These are phyloP conservation scores for Penicillium macrosclerotiorum DNA, from an alignment of 495 filamentous ascomycete species.

Conservation along the genomic window DNA sequence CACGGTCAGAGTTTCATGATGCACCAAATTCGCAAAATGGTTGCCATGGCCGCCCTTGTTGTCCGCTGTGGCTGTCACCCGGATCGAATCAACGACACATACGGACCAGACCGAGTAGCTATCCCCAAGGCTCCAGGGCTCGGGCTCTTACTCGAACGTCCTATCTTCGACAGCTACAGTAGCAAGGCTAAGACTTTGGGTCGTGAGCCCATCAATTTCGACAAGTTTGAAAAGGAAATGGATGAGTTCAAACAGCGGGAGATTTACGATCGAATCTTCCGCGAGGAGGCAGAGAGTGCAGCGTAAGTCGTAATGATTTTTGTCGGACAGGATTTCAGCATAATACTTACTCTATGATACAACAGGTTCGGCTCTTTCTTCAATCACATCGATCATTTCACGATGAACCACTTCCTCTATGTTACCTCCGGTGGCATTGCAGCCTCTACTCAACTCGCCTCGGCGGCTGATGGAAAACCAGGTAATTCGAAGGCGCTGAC, in stretches of 20 bases:
- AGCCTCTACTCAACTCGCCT: constrained; percentile 43
- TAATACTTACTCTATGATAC: constrained; percentile 4
- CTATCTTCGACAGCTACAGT: constrained; percentile 88
- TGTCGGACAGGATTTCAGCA: background rate
- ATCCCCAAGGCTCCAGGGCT: constrained; percentile 93
- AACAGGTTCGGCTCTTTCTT: constrained; percentile 76
- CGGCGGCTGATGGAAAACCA: constrained; percentile 10
- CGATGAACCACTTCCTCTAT: constrained; percentile 71
- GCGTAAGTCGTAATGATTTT: constrained; percentile 50
- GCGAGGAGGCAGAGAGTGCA: constrained; percentile 77
- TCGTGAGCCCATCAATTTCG: constrained; percentile 72
- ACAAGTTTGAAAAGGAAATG: constrained; percentile 72
- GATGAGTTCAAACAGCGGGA: constrained; percentile 86
- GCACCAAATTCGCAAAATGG: constrained; percentile 99
- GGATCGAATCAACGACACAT: constrained; percentile 65
- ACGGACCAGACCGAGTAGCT: constrained; percentile 61
- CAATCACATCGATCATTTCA: constrained; percentile 78
- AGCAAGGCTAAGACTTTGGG: constrained; percentile 51
- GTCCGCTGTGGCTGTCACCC: constrained; percentile 75
- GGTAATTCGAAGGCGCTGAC: background rate
- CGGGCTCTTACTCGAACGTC: constrained; percentile 83
- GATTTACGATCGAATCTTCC: constrained; percentile 90
- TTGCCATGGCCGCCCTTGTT: constrained; percentile 82
- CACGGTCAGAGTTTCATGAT: constrained; percentile 99
- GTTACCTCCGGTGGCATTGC: constrained; percentile 63